Base-by-base conservation (phyloP, 345 rosid species). In the Citropsis articulata region DNA sequence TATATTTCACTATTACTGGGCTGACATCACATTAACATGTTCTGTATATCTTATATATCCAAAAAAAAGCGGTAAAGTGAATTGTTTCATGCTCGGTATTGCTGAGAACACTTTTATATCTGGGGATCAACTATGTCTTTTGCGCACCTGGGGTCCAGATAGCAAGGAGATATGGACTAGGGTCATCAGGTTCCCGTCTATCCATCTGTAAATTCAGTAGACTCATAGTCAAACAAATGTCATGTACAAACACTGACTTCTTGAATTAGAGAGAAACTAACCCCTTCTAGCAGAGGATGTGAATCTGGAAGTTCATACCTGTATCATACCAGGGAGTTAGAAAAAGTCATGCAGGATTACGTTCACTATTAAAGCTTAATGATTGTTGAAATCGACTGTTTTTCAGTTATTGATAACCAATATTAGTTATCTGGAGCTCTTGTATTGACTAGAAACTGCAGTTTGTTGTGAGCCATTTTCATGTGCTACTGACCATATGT, bases 71-170 rank as follows among this genome's bases (percentile, higher is more conserved):
- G 14, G 53, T 27, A 30, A 40, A 53, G 78, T 56, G 56, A 36
- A 61, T 53, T 27, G 24, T 75, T 76, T 24, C 21, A 1, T 56
- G 60, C 42, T 56, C 30, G 8, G 24, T 38, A 19, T 71, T 36
- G 22, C 27, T 13, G 21, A 4, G 28, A 67, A 21, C 62, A 38
- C 30, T 66, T 50, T 50, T 71, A 31, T 38, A 71, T 69, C 6
- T 72, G n/a, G 72, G 64, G 55, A 56, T 50, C 9, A 3, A 33
- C 10, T 63, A 61, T 74, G 55, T 69, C 74, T 67, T 59, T 64
- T 78, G 53, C 86, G 86, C 81, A 93, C 99, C 99, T 74, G 99
- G 98, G 74, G 94, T 85, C 99, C 99, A 95, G 82, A 93, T 90
- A 38, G 97, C 98, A 61, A 95, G 89, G 78, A 93, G 99, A 79